Percentiles rank a stretch among this genome's conserved stretches.
phyloP scores from a whole-genome alignment of 768 basidiomycete species.

The Leccinum arenicola region DNA sequence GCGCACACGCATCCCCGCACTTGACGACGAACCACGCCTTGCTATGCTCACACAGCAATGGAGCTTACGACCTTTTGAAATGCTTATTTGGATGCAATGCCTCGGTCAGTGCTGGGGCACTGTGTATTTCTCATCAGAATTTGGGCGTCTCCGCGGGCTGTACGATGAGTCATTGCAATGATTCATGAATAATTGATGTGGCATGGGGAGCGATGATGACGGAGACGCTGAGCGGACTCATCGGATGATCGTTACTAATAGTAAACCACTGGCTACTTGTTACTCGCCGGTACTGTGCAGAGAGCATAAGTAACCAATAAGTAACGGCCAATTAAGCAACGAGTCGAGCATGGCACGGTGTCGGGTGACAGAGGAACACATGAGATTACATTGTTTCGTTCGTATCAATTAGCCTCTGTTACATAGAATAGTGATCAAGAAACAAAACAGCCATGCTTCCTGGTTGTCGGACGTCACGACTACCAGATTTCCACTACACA shows the following conservation, averaged over 20 bases:
- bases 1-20: neutral
- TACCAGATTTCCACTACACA: too few species aligned
- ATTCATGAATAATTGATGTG: neutral
- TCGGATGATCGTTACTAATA: too few species aligned
- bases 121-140: too few species aligned
- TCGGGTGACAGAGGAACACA: too few species aligned
- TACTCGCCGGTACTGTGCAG: too few species aligned
- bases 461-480: neutral
- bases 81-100: neutral
- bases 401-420: neutral
- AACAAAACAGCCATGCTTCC: too few species aligned
- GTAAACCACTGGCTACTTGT: too few species aligned
- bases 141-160: too few species aligned
- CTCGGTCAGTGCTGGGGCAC: too few species aligned
- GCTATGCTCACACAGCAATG: neutral
- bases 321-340: too few species aligned
- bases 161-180: neutral
- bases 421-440: neutral
- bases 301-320: too few species aligned
- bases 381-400: neutral
- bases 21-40: neutral
- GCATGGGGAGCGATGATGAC: neutral
- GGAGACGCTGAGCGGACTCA: neutral
- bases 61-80: neutral
- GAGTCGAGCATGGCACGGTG: too few species aligned